Base-by-base conservation (phyloP, 2,329 filamentous ascomycete species). In the Fusarium tupiense region DNA sequence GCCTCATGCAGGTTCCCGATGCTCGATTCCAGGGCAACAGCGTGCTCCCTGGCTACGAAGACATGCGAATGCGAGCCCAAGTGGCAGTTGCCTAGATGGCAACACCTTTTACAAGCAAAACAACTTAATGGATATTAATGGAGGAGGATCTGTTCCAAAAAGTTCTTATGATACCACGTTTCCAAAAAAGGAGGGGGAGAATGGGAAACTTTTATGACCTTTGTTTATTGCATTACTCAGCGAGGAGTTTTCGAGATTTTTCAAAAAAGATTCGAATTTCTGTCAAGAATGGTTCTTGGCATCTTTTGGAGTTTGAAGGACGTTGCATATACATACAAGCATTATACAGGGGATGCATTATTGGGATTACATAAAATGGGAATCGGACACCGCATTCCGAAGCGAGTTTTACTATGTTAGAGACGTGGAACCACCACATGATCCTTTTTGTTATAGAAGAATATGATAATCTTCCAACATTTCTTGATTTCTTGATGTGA, bases 41-140 rank as follows among this genome's bases (percentile, higher is more conserved):
- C 54, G 76, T 82, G 38, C 76, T 89, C 38, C 84, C 85, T 12
- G 83, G 81, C 16, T 85, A 85, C 63, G 77, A 83, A n/a, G 82
- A 83, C 29, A 53, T 80, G 40, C 74, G 73, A 53, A 76, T 76
- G 53, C 80, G 76, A 26, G 26, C 37, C 43, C 72, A 76, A 52
- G 77, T 81, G 46, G 70, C 75, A 49, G 77, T 76, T 50, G 72
- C 69, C n/a, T 81, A 66, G 75, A 35, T 61, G 33, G 47, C 8
- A 38, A 11, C 41, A 46, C 37, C 24, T 50, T 56, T 44, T 38
- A 64, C 56, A 68, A 53, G 46, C 41, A 33, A 49, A 29, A 54
- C 20, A 40, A 62, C 65, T 40, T 70, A 77, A 77, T 75, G 64
- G 50, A 69, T 49, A 43, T 67, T 75, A 76, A 77, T 72, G 72